These are phyloP conservation scores for Eucalyptus regnans DNA, from an alignment of 345 rosid species.

Conservation along the genomic window DNA sequence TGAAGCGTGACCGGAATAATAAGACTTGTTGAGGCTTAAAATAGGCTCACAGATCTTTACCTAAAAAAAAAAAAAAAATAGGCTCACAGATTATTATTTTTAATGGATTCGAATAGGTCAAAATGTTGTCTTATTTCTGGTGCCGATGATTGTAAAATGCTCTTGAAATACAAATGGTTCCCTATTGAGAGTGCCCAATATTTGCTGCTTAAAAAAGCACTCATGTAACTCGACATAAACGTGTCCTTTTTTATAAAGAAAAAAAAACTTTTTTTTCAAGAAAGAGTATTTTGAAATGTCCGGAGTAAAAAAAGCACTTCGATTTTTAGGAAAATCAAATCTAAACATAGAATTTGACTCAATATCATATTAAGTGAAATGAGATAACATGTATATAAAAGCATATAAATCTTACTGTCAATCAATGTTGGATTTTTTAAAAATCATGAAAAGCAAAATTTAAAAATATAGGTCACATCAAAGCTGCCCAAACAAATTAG, in stretches of 20 bases:
- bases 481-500: background rate
- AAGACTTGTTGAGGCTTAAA: background rate
- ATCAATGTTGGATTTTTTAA: too few relatives aligned
- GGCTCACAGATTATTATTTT: too few relatives aligned
- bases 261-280: too few relatives aligned
- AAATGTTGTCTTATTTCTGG: background rate
- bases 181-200: background rate
- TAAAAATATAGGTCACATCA: too few relatives aligned
- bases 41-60: too few relatives aligned
- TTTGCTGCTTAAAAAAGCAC: background rate
- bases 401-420: accelerated
- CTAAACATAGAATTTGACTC: too few relatives aligned
- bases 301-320: too few relatives aligned
- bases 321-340: background rate
- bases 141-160: background rate
- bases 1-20: background rate
- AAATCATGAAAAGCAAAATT: background rate
- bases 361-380: too few relatives aligned
- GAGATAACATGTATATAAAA: too few relatives aligned
- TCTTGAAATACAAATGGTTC: background rate
- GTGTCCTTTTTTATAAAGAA: too few relatives aligned
- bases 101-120: background rate
- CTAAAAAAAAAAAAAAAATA: too few relatives aligned
- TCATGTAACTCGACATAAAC: background rate
- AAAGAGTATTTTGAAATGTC: too few relatives aligned